phyloP scores from a whole-genome alignment of 2,329 filamentous ascomycete genomes.

The Phialophora macrospora region DNA sequence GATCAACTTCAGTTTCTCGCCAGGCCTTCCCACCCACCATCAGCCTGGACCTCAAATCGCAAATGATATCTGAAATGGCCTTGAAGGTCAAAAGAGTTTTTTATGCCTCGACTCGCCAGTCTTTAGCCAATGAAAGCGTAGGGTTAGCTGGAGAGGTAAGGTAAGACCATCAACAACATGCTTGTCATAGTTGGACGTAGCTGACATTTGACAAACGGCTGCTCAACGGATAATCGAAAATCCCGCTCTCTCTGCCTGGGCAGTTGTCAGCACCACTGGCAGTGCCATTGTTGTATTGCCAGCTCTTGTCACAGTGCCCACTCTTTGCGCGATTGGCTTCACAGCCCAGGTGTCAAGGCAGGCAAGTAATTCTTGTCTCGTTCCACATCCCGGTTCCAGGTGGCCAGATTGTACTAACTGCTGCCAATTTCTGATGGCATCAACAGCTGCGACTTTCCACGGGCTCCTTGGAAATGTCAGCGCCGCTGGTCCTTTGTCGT shows the following conservation, averaged over 20 bases:
- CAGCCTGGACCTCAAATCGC: not conserved
- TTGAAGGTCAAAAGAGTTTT: not conserved
- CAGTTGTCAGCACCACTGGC: not conserved
- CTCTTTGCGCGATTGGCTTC: not conserved
- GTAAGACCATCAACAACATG: not conserved
- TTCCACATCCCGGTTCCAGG: not conserved
- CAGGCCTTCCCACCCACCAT: too few relatives aligned
- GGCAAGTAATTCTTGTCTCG: not conserved
- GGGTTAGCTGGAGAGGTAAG: not conserved
- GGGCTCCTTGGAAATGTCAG: not conserved
- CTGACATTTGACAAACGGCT: not conserved
- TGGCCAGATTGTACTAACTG: not conserved
- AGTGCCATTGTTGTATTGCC: not conserved
- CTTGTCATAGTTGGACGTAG: not conserved
- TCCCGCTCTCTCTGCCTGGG: not conserved
- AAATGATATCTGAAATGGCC: not conserved
- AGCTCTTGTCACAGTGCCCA: not conserved
- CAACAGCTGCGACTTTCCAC: not conserved
- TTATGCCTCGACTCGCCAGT: not conserved
- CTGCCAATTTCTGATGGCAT: not conserved
- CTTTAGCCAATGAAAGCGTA: not conserved
- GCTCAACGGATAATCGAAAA: not conserved
- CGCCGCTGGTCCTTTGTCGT: not conserved
- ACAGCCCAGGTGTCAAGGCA: not conserved
- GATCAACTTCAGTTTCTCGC: not conserved